Base-by-base conservation (phyloP, 352 stramenopile genomes). In the Phytophthora litchii region DNA sequence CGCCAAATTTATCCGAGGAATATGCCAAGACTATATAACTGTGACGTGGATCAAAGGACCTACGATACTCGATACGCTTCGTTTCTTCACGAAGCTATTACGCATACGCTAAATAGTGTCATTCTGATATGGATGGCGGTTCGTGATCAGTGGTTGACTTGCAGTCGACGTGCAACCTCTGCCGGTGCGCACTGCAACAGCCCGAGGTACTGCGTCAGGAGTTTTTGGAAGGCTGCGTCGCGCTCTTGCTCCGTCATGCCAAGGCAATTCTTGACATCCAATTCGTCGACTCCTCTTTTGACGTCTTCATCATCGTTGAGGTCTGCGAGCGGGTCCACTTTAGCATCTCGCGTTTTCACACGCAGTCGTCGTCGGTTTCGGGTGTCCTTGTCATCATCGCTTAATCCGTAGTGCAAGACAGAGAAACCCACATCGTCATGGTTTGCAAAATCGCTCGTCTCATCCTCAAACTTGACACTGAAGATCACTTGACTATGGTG, bases 131-230 rank as follows among this genome's bases (percentile, higher is more conserved):
- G n/a, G n/a, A n/a, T n/a, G n/a, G n/a, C n/a, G n/a, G 23, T 27
- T 27, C 23, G 45, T 42, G 45, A 35, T 54, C 46, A 51, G 20
- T 0, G 35, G 32, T 46, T 53, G 12, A 63, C 47, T 48, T 54
- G 47, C 19, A 72, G 50, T 4, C 44, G 46, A 3, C 57, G 32
- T 3, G 45, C 63, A 0, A 67, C 50, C 46, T 72, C 63, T 31
- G 56, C 56, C 12, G 68, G 64, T 3, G 63, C 17, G 29, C 69
- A 78, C 17, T 75, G 70, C 12, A 85, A 57, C 21, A 85, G 59
- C 4, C 76, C 76, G 1, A 83, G 56, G 36, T 85, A 85, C 48
- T 82, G 72, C 13, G 41, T 51, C 3, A 82, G 51, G 0, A 85
- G 62, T 16, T 60, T 72, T 48, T 77, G 32, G 21, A 85, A 85